Base-by-base conservation (phyloP, 1,284 basidiomycete species). In the Pseudozyma flocculosa region DNA sequence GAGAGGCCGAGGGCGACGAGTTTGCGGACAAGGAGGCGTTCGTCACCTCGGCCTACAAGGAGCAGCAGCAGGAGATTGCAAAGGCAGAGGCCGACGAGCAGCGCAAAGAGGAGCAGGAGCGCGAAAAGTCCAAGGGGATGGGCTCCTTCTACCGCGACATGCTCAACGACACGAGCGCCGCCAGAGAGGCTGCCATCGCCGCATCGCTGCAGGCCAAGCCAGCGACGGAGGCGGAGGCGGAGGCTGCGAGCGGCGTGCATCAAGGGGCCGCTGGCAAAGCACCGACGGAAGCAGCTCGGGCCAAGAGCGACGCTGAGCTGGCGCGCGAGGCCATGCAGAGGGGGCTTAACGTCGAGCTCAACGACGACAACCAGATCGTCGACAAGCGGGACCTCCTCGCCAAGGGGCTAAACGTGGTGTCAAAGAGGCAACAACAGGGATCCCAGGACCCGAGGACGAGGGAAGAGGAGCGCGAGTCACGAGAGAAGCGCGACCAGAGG, bases 331-430 rank as follows among this genome's bases (percentile, higher is more conserved):
- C 83, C 49, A 88, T 88, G 15, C 81, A 82, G 54, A 84, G 83
- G 66, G 93, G 92, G 18, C 88, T 89, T 78, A 83, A 86, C n/a
- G 87, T 98, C 38, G 93, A 96, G 78, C 81, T 97, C 45, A 98
- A 98, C 79, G 95, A 98, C 78, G 93, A 97, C 70, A 92, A 92
- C 72, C 89, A 95, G 78, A 90, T 98, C 45, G 88, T 99, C 45
- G 94, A 98, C 82, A 92, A 94, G 75, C 88, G 93, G 50, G 89
- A 94, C 40, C 82, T 99, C 10, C 83, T 98, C 38, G 85, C 86
- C 30, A 92, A 91, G 4, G 95, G 95, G 2, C 82, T 99, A 54
- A 99, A 99, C 76, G 83, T 96, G 41, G 80, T 80, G n/a, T 51
- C 56, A 13, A 59, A 62, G 32, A 40, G 52, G 32, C 49, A 46